A percentile compares a stretch with the other conserved stretches of the same genome.
phyloP scores from a whole-genome alignment of 2,329 filamentous ascomycete genomes.

The Tolypocladium pustulatum region DNA sequence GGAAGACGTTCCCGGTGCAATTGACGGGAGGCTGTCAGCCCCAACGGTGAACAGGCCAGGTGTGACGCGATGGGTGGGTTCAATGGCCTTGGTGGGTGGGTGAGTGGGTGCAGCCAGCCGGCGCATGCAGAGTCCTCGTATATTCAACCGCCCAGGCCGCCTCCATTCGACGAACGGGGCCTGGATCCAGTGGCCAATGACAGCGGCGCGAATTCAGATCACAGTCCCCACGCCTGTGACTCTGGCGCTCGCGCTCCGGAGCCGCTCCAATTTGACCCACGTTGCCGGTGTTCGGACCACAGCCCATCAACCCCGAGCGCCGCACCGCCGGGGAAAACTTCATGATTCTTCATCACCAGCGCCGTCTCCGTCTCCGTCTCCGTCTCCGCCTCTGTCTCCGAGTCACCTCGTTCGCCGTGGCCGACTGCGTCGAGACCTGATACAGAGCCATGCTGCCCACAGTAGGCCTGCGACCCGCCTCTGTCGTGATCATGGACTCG shows the following conservation, averaged over 20 bases:
- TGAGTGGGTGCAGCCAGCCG: too few relatives aligned
- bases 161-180: too few relatives aligned
- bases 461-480: neutral
- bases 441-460: neutral
- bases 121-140: too few relatives aligned
- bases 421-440: neutral
- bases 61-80: too few relatives aligned
- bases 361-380: neutral
- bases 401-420: neutral
- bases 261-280: neutral
- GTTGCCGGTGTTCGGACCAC: neutral
- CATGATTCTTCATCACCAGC: neutral
- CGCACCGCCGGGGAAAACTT: neutral
- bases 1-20: neutral
- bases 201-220: neutral
- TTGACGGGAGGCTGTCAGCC: too few relatives aligned
- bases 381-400: neutral
- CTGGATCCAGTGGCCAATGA: neutral
- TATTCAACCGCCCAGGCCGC: too few relatives aligned
- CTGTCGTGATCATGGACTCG: neutral
- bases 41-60: too few relatives aligned
- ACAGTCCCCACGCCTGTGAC: neutral
- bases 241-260: too few relatives aligned
- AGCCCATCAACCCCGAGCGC: neutral
- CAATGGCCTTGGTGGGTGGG: too few relatives aligned